phyloP scores from a whole-genome alignment of 495 filamentous ascomycete species.

The Neurospora sp. region DNA sequence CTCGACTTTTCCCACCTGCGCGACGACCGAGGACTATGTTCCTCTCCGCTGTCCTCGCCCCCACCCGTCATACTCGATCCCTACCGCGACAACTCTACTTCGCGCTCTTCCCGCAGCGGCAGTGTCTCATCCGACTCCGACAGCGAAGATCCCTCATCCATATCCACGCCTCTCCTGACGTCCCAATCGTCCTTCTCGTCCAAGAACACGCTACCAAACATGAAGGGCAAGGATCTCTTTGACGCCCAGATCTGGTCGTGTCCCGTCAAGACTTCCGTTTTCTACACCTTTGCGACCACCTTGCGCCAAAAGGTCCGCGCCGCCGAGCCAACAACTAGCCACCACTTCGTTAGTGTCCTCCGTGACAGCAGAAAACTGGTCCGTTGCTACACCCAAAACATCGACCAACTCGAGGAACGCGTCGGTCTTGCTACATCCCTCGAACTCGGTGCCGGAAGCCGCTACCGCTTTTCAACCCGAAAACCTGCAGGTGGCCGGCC shows the following conservation, averaged over 20 bases:
- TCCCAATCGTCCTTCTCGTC: constrained; percentile 28
- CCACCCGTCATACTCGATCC: constrained; percentile 34
- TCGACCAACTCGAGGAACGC: constrained; percentile 57
- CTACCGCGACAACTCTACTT: constrained; percentile 27
- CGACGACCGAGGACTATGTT: constrained; percentile 14
- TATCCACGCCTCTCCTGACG: constrained; percentile 24
- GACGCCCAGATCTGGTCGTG: constrained; percentile 56
- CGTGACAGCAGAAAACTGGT: constrained; percentile 52
- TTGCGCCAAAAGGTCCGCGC: constrained; percentile 47
- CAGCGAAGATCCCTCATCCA: constrained; percentile 27
- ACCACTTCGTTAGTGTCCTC: constrained; percentile 52
- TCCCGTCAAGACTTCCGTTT: constrained; percentile 50
- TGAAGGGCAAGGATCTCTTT: constrained; percentile 59
- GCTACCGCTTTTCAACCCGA: constrained; percentile 32
- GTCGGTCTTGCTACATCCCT: constrained; percentile 49
- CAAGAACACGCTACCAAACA: constrained; percentile 33
- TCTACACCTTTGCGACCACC: constrained; percentile 57
- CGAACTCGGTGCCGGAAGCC: constrained; percentile 44
- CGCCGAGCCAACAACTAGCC: constrained; percentile 44
- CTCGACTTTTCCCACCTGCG: constrained; percentile 2
- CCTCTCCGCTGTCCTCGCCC: constrained; percentile 37
- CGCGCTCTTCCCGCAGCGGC: constrained; percentile 9
- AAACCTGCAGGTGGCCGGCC: constrained; percentile 12
- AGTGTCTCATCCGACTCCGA: constrained; percentile 24
- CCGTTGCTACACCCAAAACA: constrained; percentile 63